Base-by-base conservation (phyloP, 1,139 yeast species). In the Geotrichum restrictum region DNA sequence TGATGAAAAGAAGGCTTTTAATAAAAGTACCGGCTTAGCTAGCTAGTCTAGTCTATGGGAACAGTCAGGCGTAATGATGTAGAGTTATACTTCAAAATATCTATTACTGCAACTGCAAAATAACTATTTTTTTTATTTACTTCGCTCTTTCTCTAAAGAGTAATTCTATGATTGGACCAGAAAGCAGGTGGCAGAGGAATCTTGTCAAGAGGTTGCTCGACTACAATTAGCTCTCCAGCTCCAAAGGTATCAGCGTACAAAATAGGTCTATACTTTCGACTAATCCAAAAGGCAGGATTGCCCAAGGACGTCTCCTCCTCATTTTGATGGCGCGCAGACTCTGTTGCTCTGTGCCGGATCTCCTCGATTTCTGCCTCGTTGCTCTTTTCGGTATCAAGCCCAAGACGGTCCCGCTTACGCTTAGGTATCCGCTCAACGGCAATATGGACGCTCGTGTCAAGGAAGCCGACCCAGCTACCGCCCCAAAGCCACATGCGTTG, bases 401-500 rank as follows among this genome's bases (percentile, higher is more conserved):
- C 75, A 55, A 79, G 69, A 11, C 88, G 88, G 63, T 84, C 86
- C 60, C 85, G 79, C 55, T 71, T 74, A 33, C 78, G 69, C 60
- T 72, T 69, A 29, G 64, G 60, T 48, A 69, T 67, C 52, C 69
- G 63, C 34, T 65, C 69, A 7, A 68, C 61, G 24, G 88, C 86
- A 52, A 84, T 71, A 61, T 84, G 81, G 53, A 76, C 67, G n/a
- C 76, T 68, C 57, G 87, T 72, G 66, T 91, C 93, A 50, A 93
- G 78, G 65, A 78, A 86, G 7, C 85, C 79, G 19, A 91, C 65
- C 95, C 96, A 93, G 49, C 80, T 79, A n/a, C 87, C 77, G 2
- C 97, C 96, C 79, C 87, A 89, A 19, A 89, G 69, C 97, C 97
- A 91, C 27, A 85, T 73, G 43, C 78, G 70, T 49, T 77, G 73